Evolutionary conservation across 1,284 basidiomycete species (phyloP), one percentile per base, ranked within the genome.

Genomic region (Peniophora sp.): DNA sequence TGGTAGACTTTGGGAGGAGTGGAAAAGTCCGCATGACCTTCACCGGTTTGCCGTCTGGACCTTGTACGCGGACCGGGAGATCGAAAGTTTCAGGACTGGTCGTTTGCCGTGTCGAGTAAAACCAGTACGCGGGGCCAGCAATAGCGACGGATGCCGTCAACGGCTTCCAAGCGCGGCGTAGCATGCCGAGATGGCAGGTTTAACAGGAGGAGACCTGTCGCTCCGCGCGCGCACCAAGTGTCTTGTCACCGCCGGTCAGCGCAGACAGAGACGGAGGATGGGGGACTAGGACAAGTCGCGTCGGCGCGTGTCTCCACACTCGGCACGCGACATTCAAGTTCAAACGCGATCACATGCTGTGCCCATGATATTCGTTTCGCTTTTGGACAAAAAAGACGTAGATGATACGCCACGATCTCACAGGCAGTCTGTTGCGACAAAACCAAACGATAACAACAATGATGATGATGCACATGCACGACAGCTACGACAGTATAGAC

Each of bases 161-260:
- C 12, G 80, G 84, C 62, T 79, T 88, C 85, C 83, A 88, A 49
- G 73, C 75, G 56, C 74, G 76, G 58, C 72, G 73, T 52, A 85
- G 67, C 84, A 88, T 87, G 39, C 57, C 41, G 24, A 12, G 5
- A 6, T 32, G 27, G 27, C 27, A 32, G 27, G 12, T 5, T 32
- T 12, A n/a, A 32, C 27, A 12, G 27, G 6, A 12, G 12, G 27
- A 12, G 27, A 32, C 27, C 12, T 32, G 27, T 6, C 27, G 27
- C 27, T 32, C 27, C 12, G 12, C 27, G 27, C 27, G n/a, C n/a
- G n/a, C n/a, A n/a, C n/a, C n/a, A n/a, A n/a, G n/a, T n/a, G n/a
- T n/a, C n/a, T n/a, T n/a, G n/a, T n/a, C n/a, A n/a, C n/a, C n/a
- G n/a, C n/a, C n/a, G n/a, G n/a, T n/a, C n/a, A n/a, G n/a, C 27